These are phyloP conservation scores for Suhomyces guaymorum DNA, from an alignment of 1,139 yeast species.

Conservation along the genomic window DNA sequence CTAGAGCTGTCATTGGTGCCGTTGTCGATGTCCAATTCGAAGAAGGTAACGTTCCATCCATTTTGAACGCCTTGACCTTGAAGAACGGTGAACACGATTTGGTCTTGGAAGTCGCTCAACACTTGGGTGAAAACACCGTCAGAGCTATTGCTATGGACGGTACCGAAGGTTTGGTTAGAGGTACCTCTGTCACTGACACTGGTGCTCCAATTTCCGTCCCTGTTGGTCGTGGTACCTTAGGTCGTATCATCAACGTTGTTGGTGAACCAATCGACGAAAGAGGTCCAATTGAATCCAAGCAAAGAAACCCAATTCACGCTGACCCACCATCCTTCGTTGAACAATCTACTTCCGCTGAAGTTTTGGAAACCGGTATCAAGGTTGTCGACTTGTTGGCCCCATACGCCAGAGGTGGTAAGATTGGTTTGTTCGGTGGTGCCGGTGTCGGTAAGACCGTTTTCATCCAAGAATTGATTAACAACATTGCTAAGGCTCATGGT, in stretches of 20 bases:
- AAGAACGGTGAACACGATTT: constrained; percentile 67
- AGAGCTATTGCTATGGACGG: constrained; percentile 99
- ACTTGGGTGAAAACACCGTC: constrained; percentile 99
- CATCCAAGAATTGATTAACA: constrained; percentile 99
- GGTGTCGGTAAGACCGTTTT: constrained; percentile 99
- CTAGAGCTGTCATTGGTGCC: constrained; percentile 99
- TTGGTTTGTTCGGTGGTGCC: constrained; percentile 99
- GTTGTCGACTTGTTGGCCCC: constrained; percentile 99
- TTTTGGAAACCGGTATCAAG: constrained; percentile 99
- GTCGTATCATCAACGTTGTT: constrained; percentile 96
- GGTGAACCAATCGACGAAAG: constrained; percentile 99
- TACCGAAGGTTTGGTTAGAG: constrained; percentile 99
- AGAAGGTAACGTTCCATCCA: constrained; percentile 95
- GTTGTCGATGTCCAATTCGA: constrained; percentile 99
- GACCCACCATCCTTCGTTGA: constrained; percentile 96
- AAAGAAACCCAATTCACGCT: constrained; percentile 96
- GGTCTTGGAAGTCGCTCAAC: constrained; percentile 98
- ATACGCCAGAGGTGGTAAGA: constrained; percentile 99
- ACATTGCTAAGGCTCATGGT: constrained; percentile 99
- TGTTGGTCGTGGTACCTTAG: constrained; percentile 98
- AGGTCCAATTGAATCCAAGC: constrained; percentile 93
- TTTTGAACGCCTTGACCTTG: constrained; percentile 93
- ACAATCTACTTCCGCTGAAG: constrained; percentile 97
- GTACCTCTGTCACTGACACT: constrained; percentile 86
- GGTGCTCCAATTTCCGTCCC: constrained; percentile 99